Conservation (phyloP, 1,139 yeast genomes). For the Scheffersomyces stambukii region DNA sequence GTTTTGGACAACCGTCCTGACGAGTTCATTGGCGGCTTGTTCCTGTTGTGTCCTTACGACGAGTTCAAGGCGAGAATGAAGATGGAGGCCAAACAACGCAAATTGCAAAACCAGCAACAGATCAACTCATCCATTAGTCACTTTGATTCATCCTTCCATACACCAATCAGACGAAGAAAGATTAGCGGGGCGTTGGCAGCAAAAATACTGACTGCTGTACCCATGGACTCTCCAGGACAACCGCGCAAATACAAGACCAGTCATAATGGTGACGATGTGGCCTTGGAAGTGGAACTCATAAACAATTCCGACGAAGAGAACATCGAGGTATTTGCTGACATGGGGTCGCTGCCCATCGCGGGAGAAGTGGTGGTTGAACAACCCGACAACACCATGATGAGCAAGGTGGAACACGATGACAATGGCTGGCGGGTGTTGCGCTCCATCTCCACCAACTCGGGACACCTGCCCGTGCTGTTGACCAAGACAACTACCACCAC, state of each 20-base stretch:
- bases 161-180: constrained; percentile 69
- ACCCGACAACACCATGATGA: constrained; percentile 14
- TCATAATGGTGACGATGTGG: no score
- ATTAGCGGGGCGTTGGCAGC: constrained; percentile 68
- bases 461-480: constrained; percentile 35
- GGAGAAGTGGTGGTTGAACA: constrained; percentile 13
- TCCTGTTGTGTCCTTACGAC: constrained; percentile 62
- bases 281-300: constrained; percentile 19
- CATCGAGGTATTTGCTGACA: no score
- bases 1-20: constrained; percentile 70
- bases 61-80: constrained; percentile 47
- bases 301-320: constrained; percentile 43
- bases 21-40: constrained; percentile 70
- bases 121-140: constrained; percentile 23
- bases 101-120: constrained; percentile 36
- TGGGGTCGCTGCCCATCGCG: constrained; percentile 4
- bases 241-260: constrained; percentile 79
- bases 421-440: constrained; percentile 35
- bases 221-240: constrained; percentile 93
- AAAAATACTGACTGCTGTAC: constrained; percentile 73
- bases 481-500: constrained; percentile 50
- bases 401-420: no score
- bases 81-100: constrained; percentile 40
- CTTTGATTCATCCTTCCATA: constrained; percentile 42
- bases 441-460: constrained; percentile 36